A percentile compares a stretch with the other conserved stretches of the same genome.
These are phyloP conservation scores for Staphylotrichum longicolle DNA, from an alignment of 495 filamentous ascomycete species.

Conservation along the genomic window DNA sequence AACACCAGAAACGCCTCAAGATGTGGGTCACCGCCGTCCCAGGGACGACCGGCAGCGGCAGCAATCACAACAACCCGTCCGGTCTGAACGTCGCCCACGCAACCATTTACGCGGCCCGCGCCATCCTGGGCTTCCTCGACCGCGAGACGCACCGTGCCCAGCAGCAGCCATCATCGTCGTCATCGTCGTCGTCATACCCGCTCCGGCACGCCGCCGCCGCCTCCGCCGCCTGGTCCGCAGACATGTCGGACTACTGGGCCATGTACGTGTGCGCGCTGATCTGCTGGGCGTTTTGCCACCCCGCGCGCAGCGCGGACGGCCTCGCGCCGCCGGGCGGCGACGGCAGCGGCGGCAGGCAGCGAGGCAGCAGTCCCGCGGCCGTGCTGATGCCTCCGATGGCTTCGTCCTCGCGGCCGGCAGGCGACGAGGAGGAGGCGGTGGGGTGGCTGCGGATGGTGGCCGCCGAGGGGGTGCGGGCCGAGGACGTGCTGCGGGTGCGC, in stretches of 20 bases:
- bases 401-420: too few relatives aligned
- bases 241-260: conserved; percentile 51
- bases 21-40: conserved; percentile 32
- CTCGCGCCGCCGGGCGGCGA: background rate
- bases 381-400: too few relatives aligned
- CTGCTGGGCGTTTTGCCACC: conserved; percentile 46
- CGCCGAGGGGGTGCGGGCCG: conserved; percentile 40
- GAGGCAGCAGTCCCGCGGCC: conserved; percentile 34
- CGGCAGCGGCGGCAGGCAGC: background rate
- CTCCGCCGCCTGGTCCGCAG: conserved; percentile 26
- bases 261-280: conserved; percentile 49
- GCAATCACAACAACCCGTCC: background rate
- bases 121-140: conserved; percentile 32
- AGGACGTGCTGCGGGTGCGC: conserved; percentile 32
- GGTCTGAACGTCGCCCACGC: conserved; percentile 29
- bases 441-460: conserved; percentile 66
- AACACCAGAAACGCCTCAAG: conserved; percentile 40
- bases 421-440: conserved; percentile 45
- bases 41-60: background rate
- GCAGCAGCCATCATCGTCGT: conserved; percentile 8
- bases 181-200: background rate
- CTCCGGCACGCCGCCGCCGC: too few relatives aligned
- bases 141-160: background rate
- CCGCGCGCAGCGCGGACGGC: conserved; percentile 15
- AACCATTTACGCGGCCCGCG: conserved; percentile 34